Percentiles rank a stretch among this genome's conserved stretches.
Conservation (phyloP, 306 rosid species). For the Lupinus albus region DNA sequence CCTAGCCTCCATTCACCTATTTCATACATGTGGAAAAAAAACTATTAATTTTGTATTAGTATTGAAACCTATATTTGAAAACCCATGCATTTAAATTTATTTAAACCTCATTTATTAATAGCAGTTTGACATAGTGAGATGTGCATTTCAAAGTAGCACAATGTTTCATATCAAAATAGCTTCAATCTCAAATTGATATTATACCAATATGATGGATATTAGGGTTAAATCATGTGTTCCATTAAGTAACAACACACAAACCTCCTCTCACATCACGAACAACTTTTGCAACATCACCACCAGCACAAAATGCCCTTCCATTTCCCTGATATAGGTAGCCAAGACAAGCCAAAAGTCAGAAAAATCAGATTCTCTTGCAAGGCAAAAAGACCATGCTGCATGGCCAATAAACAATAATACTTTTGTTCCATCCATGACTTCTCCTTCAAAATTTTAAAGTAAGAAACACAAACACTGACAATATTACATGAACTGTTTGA, state of each 20-base stretch:
- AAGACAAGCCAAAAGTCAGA: constrained; percentile 38
- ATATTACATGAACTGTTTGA: constrained; percentile 18
- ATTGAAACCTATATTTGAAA: constrained; percentile 17
- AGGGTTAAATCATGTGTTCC: constrained; percentile 12
- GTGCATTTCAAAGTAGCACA: constrained; percentile 1
- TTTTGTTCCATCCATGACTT: constrained; percentile 9
- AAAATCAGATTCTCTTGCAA: constrained; percentile 16
- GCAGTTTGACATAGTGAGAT: background rate
- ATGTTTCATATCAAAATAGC: constrained; percentile 27
- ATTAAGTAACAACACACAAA: constrained; percentile 35
- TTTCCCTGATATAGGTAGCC: constrained; percentile 62
- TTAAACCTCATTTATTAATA: background rate
- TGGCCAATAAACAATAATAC: constrained; percentile 28
- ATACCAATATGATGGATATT: background rate
- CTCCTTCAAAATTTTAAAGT: constrained; percentile 15
- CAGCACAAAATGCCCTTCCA: constrained; percentile 98
- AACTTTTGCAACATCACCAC: constrained; percentile 86
- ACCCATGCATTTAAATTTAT: constrained; percentile 12
- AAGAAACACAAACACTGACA: background rate
- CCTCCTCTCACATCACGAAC: constrained; percentile 56
- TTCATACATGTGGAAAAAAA: constrained; percentile 30
- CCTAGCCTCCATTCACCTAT: constrained; percentile 79
- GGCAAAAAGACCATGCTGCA: constrained; percentile 14
- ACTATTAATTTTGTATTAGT: constrained; percentile 12
- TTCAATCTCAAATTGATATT: constrained; percentile 20